Percentiles rank a stretch among this genome's conserved stretches.
Conservation (phyloP, 495 filamentous ascomycete genomes). For the Aspergillus asperescens region DNA sequence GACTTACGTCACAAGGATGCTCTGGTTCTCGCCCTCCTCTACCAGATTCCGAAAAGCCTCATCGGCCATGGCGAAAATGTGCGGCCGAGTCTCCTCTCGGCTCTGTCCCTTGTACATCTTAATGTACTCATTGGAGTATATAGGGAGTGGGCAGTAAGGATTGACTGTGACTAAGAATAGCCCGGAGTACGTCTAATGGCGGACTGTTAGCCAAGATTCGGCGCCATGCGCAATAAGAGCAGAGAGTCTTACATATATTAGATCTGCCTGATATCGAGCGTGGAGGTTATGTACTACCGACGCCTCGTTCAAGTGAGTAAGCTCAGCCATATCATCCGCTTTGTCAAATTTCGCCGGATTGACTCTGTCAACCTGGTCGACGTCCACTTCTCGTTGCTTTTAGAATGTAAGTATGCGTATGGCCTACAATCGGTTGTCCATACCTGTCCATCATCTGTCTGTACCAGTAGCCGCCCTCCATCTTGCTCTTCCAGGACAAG, state of each 20-base stretch:
- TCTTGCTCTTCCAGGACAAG: constrained; percentile 80
- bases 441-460: constrained; percentile 92
- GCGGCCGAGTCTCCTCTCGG: constrained; percentile 90
- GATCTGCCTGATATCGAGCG: constrained; percentile 84
- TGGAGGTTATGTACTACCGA: constrained; percentile 97
- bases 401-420: constrained; percentile 8
- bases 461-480: constrained; percentile 65
- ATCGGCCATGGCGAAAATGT: constrained; percentile 98
- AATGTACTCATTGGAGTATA: constrained; percentile 95
- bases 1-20: constrained; percentile 84
- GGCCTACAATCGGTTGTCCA: constrained; percentile 17
- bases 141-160: constrained; percentile 89
- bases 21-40: constrained; percentile 93
- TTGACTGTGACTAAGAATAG: constrained; percentile 97
- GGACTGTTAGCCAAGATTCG: constrained; percentile 7
- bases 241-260: constrained; percentile 69
- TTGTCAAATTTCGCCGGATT: constrained; percentile 99
- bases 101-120: constrained; percentile 91
- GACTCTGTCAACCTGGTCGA: constrained; percentile 90
- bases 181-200: constrained; percentile 79
- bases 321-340: constrained; percentile 97
- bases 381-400: constrained; percentile 80
- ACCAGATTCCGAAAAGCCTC: constrained; percentile 93
- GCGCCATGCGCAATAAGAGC: neutral
- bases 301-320: constrained; percentile 95